A percentile compares a stretch with the other conserved stretches of the same genome.
These are phyloP conservation scores for Daldinia sp. DNA, from an alignment of 2,329 filamentous ascomycete genomes.

Conservation along the genomic window DNA sequence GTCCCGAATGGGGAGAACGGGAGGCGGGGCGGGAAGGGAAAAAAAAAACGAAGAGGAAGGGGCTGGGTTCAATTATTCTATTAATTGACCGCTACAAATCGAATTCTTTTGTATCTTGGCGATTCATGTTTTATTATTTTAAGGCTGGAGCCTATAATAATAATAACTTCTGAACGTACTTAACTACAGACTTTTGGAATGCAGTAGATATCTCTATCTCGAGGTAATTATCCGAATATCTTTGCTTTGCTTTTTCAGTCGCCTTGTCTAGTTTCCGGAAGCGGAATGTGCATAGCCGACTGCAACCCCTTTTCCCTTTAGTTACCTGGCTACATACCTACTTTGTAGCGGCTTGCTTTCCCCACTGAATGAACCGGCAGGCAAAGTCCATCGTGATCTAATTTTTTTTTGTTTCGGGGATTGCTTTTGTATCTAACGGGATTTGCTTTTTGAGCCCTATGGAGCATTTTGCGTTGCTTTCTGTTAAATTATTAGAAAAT, in stretches of 20 bases:
- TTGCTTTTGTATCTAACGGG: background rate
- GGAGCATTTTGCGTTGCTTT: slow-evolving; percentile 13
- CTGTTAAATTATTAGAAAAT: slow-evolving; percentile 1
- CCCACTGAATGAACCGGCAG: background rate
- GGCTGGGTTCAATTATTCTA: background rate
- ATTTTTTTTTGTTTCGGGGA: background rate
- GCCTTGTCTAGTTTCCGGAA: slow-evolving; percentile 1
- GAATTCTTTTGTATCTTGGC: background rate
- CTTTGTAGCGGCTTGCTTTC: background rate
- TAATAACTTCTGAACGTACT: background rate
- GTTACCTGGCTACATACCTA: background rate
- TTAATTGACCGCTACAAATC: background rate
- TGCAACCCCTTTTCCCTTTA: slow-evolving; percentile 4
- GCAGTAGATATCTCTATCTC: background rate
- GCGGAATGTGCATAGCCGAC: slow-evolving; percentile 3
- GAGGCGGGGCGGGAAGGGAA: background rate
- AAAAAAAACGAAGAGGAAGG: background rate
- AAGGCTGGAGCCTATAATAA: background rate
- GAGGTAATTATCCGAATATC: slow-evolving; percentile 1
- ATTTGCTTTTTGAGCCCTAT: slow-evolving; percentile 8
- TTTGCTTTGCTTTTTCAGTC: background rate
- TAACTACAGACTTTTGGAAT: background rate
- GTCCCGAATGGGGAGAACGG: slow-evolving; percentile 18
- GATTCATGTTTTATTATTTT: background rate
- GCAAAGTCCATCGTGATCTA: slow-evolving; percentile 21